Evolutionary conservation across 2,329 filamentous ascomycete genomes (phyloP).

Genomic region (Cladorrhinum sp.): DNA sequence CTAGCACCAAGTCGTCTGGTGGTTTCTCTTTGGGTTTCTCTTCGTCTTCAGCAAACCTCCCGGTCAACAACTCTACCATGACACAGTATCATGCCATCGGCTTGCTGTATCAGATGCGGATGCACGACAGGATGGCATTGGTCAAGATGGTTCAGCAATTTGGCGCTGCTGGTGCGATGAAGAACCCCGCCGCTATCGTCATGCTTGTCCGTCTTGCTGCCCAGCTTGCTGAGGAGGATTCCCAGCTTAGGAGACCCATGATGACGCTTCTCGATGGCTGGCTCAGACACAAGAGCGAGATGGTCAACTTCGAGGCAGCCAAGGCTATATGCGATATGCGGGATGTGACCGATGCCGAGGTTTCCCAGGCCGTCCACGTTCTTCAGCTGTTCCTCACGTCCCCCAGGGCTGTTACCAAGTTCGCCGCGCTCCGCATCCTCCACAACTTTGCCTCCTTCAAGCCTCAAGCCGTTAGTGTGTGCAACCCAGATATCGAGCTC

Average conservation of each 20-base stretch:
- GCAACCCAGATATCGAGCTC: conserved; percentile 96
- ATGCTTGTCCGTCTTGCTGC: conserved; percentile 90
- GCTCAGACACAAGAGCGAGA: conserved; percentile 97
- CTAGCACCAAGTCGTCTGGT: conserved; percentile 80
- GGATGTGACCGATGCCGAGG: conserved; percentile 88
- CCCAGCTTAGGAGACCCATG: conserved; percentile 88
- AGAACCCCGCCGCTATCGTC: conserved; percentile 89
- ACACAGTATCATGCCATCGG: conserved; percentile 98
- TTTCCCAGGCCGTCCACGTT: conserved; percentile 88
- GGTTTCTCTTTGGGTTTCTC: conserved; percentile 91
- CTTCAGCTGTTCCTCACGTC: conserved; percentile 96
- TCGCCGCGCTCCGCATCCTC: conserved; percentile 91
- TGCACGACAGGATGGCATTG: conserved; percentile 94
- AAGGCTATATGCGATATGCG: conserved; percentile 96
- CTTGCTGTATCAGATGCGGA: conserved; percentile 94
- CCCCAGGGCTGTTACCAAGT: conserved; percentile 93
- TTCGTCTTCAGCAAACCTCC: conserved; percentile 68
- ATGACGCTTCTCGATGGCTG: conserved; percentile 94
- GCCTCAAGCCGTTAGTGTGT: conserved; percentile 83
- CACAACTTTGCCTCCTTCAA: conserved; percentile 97
- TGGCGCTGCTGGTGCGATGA: conserved; percentile 83
- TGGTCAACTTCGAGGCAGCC: conserved; percentile 98
- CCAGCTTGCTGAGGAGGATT: conserved; percentile 91
- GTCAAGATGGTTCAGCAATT: conserved; percentile 99
- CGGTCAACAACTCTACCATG: conserved; percentile 95